phyloP scores from a whole-genome alignment of 2,329 filamentous ascomycete species.

The Arthrobotrys conoides region DNA sequence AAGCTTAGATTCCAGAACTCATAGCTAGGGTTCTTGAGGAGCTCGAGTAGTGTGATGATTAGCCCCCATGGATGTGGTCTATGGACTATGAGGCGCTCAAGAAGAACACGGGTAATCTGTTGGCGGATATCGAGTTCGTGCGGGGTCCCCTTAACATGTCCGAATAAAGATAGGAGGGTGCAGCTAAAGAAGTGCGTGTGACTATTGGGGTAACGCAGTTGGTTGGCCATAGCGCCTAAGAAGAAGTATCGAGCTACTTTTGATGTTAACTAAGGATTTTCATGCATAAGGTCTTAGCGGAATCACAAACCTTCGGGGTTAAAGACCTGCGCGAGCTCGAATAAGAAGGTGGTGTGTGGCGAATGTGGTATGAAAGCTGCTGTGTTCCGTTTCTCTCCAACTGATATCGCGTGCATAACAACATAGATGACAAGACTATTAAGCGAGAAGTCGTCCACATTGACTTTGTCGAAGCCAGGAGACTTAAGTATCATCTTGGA shows the following conservation, averaged over 20 bases:
- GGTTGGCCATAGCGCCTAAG: conserved; percentile 86
- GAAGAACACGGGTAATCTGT: conserved; percentile 87
- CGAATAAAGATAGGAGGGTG: conserved; percentile 86
- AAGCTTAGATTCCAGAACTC: conserved; percentile 94
- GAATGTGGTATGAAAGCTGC: conserved; percentile 76
- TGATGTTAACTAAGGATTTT: conserved; percentile 22
- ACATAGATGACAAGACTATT: conserved; percentile 88
- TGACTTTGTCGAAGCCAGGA: conserved; percentile 70
- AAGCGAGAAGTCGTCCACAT: conserved; percentile 74
- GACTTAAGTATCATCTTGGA: conserved; percentile 67
- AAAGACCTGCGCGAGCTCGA: conserved; percentile 81
- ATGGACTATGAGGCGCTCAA: conserved; percentile 88
- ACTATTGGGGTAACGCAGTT: conserved; percentile 89
- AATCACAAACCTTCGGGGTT: conserved; percentile 72
- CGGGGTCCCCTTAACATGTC: conserved; percentile 78
- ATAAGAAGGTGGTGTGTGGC: conserved; percentile 79
- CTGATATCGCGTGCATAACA: conserved; percentile 78
- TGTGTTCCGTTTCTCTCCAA: conserved; percentile 73
- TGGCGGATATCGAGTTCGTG: conserved; percentile 88
- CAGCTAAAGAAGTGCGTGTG: conserved; percentile 95
- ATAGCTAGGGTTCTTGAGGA: conserved; percentile 91
- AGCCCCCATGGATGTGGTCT: conserved; percentile 97
- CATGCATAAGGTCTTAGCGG: not conserved
- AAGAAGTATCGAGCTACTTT: conserved; percentile 81
- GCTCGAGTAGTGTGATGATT: conserved; percentile 86